phyloP scores from a whole-genome alignment of 2,329 filamentous ascomycete species.

The Aspergillus neotritici region DNA sequence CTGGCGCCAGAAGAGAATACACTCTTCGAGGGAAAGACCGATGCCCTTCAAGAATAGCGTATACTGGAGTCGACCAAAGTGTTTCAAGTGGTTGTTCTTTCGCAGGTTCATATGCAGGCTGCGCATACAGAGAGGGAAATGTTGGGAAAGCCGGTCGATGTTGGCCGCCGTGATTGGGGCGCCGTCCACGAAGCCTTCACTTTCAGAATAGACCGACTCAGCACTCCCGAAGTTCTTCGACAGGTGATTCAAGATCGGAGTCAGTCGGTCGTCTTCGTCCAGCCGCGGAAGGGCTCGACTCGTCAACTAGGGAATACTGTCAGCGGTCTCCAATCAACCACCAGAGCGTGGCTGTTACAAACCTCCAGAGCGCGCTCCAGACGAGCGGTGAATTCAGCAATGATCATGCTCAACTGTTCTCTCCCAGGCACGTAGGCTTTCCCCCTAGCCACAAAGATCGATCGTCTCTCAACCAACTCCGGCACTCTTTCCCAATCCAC shows the following conservation, averaged over 20 bases:
- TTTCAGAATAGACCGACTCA: constrained; percentile 70
- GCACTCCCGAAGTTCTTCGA: constrained; percentile 94
- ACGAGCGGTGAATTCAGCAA: constrained; percentile 74
- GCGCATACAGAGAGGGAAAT: constrained; percentile 92
- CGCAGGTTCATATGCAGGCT: constrained; percentile 80
- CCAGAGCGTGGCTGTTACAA: constrained; percentile 23
- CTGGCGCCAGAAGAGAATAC: constrained; percentile 82
- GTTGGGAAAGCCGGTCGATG: constrained; percentile 70
- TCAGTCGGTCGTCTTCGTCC: constrained; percentile 90
- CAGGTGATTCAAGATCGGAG: constrained; percentile 70
- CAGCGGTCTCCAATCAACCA: constrained; percentile 11
- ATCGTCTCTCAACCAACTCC: constrained; percentile 74
- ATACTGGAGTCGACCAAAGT: constrained; percentile 90
- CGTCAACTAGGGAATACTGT: constrained; percentile 57
- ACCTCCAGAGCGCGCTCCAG: constrained; percentile 81
- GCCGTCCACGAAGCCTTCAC: constrained; percentile 59
- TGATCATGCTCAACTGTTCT: constrained; percentile 83
- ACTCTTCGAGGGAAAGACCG: constrained; percentile 85
- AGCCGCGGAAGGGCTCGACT: constrained; percentile 84
- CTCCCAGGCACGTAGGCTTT: constrained; percentile 86
- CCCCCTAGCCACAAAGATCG: constrained; percentile 69
- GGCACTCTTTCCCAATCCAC: constrained; percentile 93
- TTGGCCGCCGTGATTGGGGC: constrained; percentile 71
- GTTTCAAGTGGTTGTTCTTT: constrained; percentile 85
- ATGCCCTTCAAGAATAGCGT: constrained; percentile 95